Evolutionary conservation across 495 filamentous ascomycete species (phyloP), one percentile per base, ranked within the genome.

Genomic region (Sphaerosporella brunnea): DNA sequence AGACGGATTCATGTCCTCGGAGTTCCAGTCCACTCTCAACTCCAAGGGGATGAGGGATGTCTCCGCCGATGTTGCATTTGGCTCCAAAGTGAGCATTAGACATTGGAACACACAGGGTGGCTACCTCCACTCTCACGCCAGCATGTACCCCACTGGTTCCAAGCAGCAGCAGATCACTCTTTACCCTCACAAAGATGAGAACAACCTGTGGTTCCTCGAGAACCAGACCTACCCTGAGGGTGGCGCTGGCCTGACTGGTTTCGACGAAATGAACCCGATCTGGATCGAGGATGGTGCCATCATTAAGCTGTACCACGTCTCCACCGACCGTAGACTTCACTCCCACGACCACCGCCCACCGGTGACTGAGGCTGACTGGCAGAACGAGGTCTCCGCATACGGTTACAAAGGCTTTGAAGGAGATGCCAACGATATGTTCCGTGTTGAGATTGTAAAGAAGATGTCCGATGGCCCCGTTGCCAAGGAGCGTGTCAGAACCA

Each of bases 111-210:
- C 90, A 7, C 90, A 97, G 60, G 90, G 90, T 58, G 90, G 90
- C 28, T 97, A 97, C 62, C 73, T 97, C 23, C 90, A 97, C 64
- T 95, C 88, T 7, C 90, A 97, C 64, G 76, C 74, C 54, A 79
- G 93, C 60, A 97, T 97, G 90, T 97, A 95, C 62, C 90, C 90
- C 10, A 82, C 78, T 4, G 90, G 90, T 51, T 93, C 84, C 69
- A 93, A 95, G 69, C 90, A 97, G 62, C 90, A 97, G 64, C 90
- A 97, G 61, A 84, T 97, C 54, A 97, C 90, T 1, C 76, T 97
- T 5, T 97, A 97, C 56, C 90, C 90, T 8, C 90, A 97, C 68
- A 97, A 96, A 71, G 90, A 97, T 58, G 88, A 94, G 55, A 97
- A 97, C 71, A 97, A 97, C 62, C 52, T 88, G 25, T 97, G 82